Base-by-base conservation (phyloP, 495 filamentous ascomycete genomes). In the Aspergillus conjunctus region DNA sequence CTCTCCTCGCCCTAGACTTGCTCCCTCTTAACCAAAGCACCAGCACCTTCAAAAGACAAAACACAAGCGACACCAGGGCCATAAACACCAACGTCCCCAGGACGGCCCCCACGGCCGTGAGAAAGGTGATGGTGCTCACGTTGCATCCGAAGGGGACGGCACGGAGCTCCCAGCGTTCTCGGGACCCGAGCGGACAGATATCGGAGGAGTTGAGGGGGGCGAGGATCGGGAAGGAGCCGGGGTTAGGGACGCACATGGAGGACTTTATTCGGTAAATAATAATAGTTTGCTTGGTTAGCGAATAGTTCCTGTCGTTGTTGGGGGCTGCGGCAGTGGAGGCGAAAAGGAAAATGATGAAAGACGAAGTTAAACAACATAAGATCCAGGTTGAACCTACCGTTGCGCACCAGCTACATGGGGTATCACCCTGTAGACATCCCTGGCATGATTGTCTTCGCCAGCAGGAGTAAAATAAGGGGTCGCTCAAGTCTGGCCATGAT, bases 381-480 rank as follows among this genome's bases (percentile, higher is more conserved):
- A 45, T 54, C 10, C 32, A 14, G 4, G 45, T 11, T 51, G 21
- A 39, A 51, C 80, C 56, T 75, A 85, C 81, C 63, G 78, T 72
- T n/a, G 81, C 70, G 66, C 82, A 85, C 82, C 82, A 85, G 45
- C 81, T 81, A 70, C 82, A 85, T 26, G 68, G 63, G 12, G 71
- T 61, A 55, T 71, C 66, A 8, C 74, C 71, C 33, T 67, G 51
- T 33, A 81, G 58, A 61, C 79, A 81, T 30, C 64, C 58, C n/a
- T 67, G 66, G 58, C 79, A 81, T 8, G 78, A 77, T 59, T 81
- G 79, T 15, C 74, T 68, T 11, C 76, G 66, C 79, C 79, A 81
- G 63, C 79, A 81, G 26, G 70, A 26, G 33, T 71, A 64, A 51
- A 79, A 78, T 15, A 78, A 67, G 15, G 72, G 66, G 33, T 78